These are phyloP conservation scores for Trichoderma sp. DNA, from an alignment of 2,329 filamentous ascomycete genomes.

Conservation along the genomic window DNA sequence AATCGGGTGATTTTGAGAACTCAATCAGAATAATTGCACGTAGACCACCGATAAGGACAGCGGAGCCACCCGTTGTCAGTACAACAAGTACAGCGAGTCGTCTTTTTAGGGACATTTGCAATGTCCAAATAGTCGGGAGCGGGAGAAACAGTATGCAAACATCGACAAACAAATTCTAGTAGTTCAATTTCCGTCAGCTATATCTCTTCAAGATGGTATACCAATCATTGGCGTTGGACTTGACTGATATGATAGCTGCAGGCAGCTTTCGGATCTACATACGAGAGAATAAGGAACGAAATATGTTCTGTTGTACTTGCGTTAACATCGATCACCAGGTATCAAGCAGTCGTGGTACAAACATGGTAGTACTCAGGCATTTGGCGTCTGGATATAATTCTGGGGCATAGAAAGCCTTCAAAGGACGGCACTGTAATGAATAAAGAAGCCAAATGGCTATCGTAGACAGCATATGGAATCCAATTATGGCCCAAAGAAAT, in stretches of 20 bases:
- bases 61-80: neutral
- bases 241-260: neutral
- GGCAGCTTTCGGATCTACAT: neutral
- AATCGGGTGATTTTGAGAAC: neutral
- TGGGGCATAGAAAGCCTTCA: neutral
- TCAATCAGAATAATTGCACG: neutral
- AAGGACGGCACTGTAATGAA: neutral
- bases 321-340: neutral
- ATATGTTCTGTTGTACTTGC: neutral
- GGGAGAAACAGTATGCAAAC: neutral
- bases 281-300: neutral
- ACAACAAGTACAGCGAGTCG: neutral
- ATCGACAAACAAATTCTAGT: neutral
- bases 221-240: neutral
- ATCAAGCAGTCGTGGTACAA: neutral
- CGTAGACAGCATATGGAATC: neutral
- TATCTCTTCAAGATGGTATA: neutral
- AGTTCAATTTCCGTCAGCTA: neutral
- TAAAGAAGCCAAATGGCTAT: neutral
- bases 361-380: neutral
- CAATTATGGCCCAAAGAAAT: neutral
- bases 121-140: neutral
- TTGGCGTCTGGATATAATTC: neutral
- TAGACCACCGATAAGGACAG: neutral
- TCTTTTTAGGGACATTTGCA: neutral